Conservation (phyloP, 352 stramenopile genomes). For the Blastocystis sp. region DNA sequence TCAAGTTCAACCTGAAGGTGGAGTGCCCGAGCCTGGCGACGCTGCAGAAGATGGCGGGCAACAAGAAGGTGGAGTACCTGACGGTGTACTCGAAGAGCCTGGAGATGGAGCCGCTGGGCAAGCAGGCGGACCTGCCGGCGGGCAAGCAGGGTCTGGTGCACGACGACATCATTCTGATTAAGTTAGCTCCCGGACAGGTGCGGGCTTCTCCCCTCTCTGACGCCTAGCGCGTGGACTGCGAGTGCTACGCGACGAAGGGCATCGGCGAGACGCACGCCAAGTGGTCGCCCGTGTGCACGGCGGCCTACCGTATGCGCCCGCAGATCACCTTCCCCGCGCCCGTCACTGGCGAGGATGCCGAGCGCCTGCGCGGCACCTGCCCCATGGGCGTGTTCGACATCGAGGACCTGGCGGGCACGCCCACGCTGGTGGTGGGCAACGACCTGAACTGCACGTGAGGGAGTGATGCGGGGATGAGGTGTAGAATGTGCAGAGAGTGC, state of each 20-base stretch:
- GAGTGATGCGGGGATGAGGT: neutral
- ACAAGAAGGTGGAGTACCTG: slow-evolving; percentile 35
- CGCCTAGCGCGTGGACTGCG: slow-evolving; percentile 69
- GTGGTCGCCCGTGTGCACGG: slow-evolving; percentile 73
- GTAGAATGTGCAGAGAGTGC: slow-evolving; percentile 73
- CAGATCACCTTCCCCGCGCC: slow-evolving; percentile 60
- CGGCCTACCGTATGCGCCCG: slow-evolving; percentile 71
- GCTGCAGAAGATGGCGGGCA: slow-evolving; percentile 22
- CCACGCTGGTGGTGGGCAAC: neutral
- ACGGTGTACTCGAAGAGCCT: slow-evolving; percentile 68
- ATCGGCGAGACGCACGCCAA: slow-evolving; percentile 72
- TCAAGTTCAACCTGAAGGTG: slow-evolving; percentile 68
- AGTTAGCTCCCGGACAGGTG: slow-evolving; percentile 71
- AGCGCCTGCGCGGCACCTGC: slow-evolving; percentile 57
- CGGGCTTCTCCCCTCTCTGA: neutral
- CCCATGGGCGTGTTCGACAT: slow-evolving; percentile 72
- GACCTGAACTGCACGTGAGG: slow-evolving; percentile 66
- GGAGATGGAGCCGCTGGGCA: slow-evolving; percentile 40
- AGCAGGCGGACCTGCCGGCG: slow-evolving; percentile 51
- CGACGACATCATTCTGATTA: slow-evolving; percentile 72
- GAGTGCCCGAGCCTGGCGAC: slow-evolving; percentile 16
- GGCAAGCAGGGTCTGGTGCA: slow-evolving; percentile 68
- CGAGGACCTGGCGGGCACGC: slow-evolving; percentile 65
- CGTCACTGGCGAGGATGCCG: slow-evolving; percentile 62
- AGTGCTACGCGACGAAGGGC: slow-evolving; percentile 71